Conservation (phyloP, 345 rosid genomes). For the Eucalyptus globulus region DNA sequence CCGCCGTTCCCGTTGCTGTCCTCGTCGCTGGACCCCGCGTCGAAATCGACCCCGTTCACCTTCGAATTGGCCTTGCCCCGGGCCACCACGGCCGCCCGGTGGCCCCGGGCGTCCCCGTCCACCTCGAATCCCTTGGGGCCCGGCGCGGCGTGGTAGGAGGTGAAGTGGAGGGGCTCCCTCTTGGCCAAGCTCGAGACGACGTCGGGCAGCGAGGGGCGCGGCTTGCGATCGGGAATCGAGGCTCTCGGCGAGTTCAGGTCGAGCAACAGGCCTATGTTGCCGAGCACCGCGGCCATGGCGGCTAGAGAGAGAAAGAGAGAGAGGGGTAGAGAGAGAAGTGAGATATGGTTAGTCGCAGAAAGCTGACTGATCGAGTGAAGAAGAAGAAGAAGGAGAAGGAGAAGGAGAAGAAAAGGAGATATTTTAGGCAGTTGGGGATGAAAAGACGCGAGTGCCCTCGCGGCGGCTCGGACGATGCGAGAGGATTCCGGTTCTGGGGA, state of each 20-base stretch:
- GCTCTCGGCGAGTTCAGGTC: slow-evolving; percentile 42
- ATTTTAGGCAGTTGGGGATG: neutral
- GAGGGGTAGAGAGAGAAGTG: neutral
- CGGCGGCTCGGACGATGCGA: neutral
- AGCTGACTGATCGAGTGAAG: neutral
- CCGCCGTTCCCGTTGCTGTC: slow-evolving; percentile 32
- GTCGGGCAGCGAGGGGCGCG: slow-evolving; percentile 34
- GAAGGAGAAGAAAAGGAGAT: neutral
- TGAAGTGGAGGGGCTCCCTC: slow-evolving; percentile 31
- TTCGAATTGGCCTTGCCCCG: slow-evolving; percentile 61
- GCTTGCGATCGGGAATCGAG: slow-evolving; percentile 40
- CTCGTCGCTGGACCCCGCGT: slow-evolving; percentile 25
- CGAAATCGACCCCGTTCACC: slow-evolving; percentile 66
- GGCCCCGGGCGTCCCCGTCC: slow-evolving; percentile 37
- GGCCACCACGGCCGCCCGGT: slow-evolving; percentile 11
- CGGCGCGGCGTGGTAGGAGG: neutral
- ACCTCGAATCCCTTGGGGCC: slow-evolving; percentile 33
- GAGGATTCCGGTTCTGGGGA: neutral
- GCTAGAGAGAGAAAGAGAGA: neutral
- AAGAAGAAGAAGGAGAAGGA: neutral
- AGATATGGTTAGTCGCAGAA: neutral
- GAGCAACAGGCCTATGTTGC: slow-evolving; percentile 51
- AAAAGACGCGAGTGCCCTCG: neutral
- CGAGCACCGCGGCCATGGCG: slow-evolving; percentile 4
- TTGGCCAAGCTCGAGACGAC: slow-evolving; percentile 33